Evolutionary conservation across 257 asterid species (phyloP).

Genomic region (Ophiorrhiza pumila): DNA sequence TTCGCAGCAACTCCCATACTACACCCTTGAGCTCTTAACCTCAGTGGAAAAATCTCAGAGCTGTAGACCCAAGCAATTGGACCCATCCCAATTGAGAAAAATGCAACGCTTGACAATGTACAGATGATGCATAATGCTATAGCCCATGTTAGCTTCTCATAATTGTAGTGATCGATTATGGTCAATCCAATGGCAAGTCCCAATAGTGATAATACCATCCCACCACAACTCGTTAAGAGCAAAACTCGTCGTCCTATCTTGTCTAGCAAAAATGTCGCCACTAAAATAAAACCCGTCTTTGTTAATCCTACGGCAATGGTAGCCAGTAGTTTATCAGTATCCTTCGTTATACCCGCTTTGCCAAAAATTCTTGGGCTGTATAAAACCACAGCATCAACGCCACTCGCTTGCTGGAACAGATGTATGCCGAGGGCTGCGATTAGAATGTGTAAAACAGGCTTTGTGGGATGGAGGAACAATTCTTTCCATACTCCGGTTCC

Average conservation of each 20-base stretch:
- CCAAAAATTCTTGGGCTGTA: slow-evolving; percentile 32
- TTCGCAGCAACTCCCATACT: slow-evolving; percentile 36
- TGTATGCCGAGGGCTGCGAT: slow-evolving; percentile 27
- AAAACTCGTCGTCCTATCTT: slow-evolving; percentile 48
- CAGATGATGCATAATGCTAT: slow-evolving; percentile 28
- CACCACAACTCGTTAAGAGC: slow-evolving; percentile 52
- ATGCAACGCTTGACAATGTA: slow-evolving; percentile 14
- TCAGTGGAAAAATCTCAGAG: slow-evolving; percentile 41
- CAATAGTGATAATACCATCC: slow-evolving; percentile 29
- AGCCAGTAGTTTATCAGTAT: slow-evolving; percentile 36
- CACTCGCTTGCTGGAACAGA: slow-evolving; percentile 36
- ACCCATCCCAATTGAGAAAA: slow-evolving; percentile 28
- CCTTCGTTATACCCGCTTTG: slow-evolving; percentile 28
- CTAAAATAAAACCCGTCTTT: slow-evolving; percentile 43
- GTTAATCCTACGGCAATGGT: slow-evolving; percentile 53
- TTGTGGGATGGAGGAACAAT: slow-evolving; percentile 24
- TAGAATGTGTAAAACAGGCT: slow-evolving; percentile 23
- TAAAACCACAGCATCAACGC: slow-evolving; percentile 19
- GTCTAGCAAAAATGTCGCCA: slow-evolving; percentile 53
- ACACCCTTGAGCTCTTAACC: slow-evolving; percentile 42
- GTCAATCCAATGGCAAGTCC: slow-evolving; percentile 41
- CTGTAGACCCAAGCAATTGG: slow-evolving; percentile 40
- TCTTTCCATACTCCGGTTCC: slow-evolving; percentile 23
- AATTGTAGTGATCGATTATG: slow-evolving; percentile 24
- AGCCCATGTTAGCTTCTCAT: slow-evolving; percentile 25